Evolutionary conservation across 2,329 filamentous ascomycete species (phyloP), one percentile per base, ranked within the genome.

Genomic region (Aureobasidium pullulans): DNA sequence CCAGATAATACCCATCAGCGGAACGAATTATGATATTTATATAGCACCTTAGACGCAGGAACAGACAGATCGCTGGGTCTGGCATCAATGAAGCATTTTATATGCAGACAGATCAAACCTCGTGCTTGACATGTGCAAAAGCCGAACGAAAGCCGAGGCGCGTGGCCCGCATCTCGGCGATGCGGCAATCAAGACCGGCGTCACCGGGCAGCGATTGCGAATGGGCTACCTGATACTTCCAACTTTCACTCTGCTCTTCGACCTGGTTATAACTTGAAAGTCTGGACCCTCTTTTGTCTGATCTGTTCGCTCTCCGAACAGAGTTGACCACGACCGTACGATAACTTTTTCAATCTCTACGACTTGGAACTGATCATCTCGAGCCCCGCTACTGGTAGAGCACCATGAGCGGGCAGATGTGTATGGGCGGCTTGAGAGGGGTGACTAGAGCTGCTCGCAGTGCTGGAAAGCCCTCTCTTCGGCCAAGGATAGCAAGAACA

Each of bases 121-220:
- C 29, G n/a, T 40, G 9, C 8, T 19, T 13, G 9, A 29, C 49
- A 29, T 19, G 49, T 53, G 15, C 36, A 9, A n/a, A 5, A 31
- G 50, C 50, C 50, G 50, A 54, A 43, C n/a, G 50, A 54, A 54
- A 34, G 50, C 50, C 50, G 50, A 54, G 50, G 50, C 43, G 37
- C 23, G 23, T 23, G 23, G 23, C 37, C 50, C 50, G 50, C 37
- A 43, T 42, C 28, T 54, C 50, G 50, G 50, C 37, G 39, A 23
- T 31, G 50, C 50, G 50, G 50, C 50, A 54, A 32, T 23, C 29
- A 28, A 28, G 37, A 43, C 11, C 34, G 50, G 50, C 50, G 48
- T 52, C 48, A 52, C 11, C n/a, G 50, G 50, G 36, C 36, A 15
- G 39, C n/a, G 39, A 43, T 37, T 34, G 39, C 13, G 29, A 54